Evolutionary conservation across 495 filamentous ascomycete genomes (phyloP), one percentile per base, ranked within the genome.

Genomic region (Trichoderma orchidacearum): DNA sequence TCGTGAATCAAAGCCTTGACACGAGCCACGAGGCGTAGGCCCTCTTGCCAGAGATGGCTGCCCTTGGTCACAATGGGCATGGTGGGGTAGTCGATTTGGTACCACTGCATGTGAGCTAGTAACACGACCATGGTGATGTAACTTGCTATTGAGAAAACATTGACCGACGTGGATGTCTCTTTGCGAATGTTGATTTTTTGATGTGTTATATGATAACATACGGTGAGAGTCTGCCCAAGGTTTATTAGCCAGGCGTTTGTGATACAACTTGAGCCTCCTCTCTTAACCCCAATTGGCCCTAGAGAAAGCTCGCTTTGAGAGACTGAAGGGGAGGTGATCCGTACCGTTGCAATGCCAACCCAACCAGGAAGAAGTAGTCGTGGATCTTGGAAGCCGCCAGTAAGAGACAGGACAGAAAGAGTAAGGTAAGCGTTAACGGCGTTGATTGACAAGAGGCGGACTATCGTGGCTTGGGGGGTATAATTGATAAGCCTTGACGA

Each of bases 281-380:
- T n/a, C n/a, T n/a, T n/a, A n/a, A n/a, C n/a, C n/a, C n/a, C n/a
- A n/a, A n/a, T n/a, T n/a, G n/a, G n/a, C n/a, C n/a, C n/a, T n/a
- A n/a, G n/a, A n/a, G n/a, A n/a, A n/a, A n/a, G n/a, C n/a, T n/a
- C n/a, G n/a, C n/a, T n/a, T n/a, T n/a, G n/a, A n/a, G n/a, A n/a
- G n/a, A n/a, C n/a, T n/a, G 9, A 25, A 18, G n/a, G 29, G 51
- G 23, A 21, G 48, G 21, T 38, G 27, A 51, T 53, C 67, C 74
- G 41, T 72, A 87, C 86, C 36, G 82, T 89, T 53, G 88, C 85
- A 55, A 95, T 92, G 52, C 82, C 83, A 55, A 95, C 85, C 87
- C 89, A 93, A 23, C 88, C 87, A 23, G 87, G 86, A 3, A 93
- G 73, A n/a, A 93, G 79, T 57, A 89, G 78, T 27, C 86, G 81